These are phyloP conservation scores for Aspergillus fructus DNA, from an alignment of 2,329 filamentous ascomycete genomes.

Conservation along the genomic window DNA sequence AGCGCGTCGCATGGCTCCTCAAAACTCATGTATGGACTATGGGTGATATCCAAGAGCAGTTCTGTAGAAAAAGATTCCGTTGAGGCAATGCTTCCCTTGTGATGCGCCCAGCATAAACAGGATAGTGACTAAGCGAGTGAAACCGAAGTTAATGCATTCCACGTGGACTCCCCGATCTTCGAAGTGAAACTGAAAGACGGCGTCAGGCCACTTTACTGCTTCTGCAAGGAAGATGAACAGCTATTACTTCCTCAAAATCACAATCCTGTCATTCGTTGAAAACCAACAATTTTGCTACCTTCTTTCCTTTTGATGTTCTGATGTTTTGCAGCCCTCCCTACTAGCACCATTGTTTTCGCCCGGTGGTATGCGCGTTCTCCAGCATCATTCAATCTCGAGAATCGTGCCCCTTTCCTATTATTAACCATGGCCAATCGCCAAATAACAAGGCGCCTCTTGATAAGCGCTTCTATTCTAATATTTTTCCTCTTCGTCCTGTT, in stretches of 20 bases:
- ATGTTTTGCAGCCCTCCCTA: not conserved
- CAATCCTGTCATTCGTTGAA: not conserved
- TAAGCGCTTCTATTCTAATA: conserved; percentile 32
- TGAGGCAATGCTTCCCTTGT: not conserved
- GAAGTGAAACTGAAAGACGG: not conserved
- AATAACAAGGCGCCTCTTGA: conserved; percentile 32
- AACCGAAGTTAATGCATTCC: not conserved
- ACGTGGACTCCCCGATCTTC: not conserved
- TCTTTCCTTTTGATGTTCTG: conserved; percentile 1
- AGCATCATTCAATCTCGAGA: not conserved
- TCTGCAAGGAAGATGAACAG: conserved; percentile 2
- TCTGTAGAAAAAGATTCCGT: no score
- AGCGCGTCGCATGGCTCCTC: no score
- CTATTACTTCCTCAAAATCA: not conserved
- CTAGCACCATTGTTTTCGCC: not conserved
- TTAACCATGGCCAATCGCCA: conserved; percentile 37
- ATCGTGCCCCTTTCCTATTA: not conserved
- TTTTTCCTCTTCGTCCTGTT: conserved; percentile 41
- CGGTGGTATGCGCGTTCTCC: not conserved
- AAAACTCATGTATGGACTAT: no score
- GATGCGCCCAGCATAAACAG: not conserved
- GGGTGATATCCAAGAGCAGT: no score
- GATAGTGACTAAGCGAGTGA: conserved; percentile 8
- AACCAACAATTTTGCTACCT: not conserved
- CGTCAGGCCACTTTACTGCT: conserved; percentile 1